Evolutionary conservation across 352 stramenopile species (phyloP), one percentile per base, ranked within the genome.

Genomic region (Globisporangium irregulare): DNA sequence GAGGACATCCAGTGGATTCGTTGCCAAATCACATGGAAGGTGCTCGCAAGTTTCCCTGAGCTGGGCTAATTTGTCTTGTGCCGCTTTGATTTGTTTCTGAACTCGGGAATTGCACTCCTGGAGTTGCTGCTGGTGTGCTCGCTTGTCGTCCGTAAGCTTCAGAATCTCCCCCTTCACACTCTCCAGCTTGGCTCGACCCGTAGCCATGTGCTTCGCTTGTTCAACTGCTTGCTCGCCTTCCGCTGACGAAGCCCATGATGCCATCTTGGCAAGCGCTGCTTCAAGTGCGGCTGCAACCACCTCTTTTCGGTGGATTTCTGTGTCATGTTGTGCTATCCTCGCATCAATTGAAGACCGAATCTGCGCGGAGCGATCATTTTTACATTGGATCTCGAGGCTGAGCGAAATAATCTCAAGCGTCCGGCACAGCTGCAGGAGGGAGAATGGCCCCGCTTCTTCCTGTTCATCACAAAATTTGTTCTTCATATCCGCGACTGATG

Each of bases 351-450:
- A 48, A 38, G 74, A 59, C 3, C 71, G 70, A 22, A 75, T 50
- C 0, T 71, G 64, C n/a, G 62, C 63, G 43, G 72, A 64, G 29
- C 63, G 41, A 15, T 71, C 62, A 34, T 77, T 65, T 14, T 79
- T 72, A 48, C 87, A 78, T 68, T 85, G 72, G 24, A 84, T 76
- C 68, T 90, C 83, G 22, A 89, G 77, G 4, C 66, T 75, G 51
- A 74, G 12, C 9, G 74, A 74, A 54, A 91, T 80, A n/a, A 91
- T 74, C 46, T 91, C 79, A 18, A 90, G 63, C 22, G 77, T 81
- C 34, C 71, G 75, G 10, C 70, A 75, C 7, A 90, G 55, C n/a
- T 84, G 74, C n/a, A 65, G 29, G 1, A 91, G 59, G 18, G 73
- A 74, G 51, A 80, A 85, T 9, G 54, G 67, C 1, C 64, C 43